A percentile compares a stretch with the other conserved stretches of the same genome.
phyloP scores from a whole-genome alignment of 768 basidiomycete species.

The Zangia roseola region DNA sequence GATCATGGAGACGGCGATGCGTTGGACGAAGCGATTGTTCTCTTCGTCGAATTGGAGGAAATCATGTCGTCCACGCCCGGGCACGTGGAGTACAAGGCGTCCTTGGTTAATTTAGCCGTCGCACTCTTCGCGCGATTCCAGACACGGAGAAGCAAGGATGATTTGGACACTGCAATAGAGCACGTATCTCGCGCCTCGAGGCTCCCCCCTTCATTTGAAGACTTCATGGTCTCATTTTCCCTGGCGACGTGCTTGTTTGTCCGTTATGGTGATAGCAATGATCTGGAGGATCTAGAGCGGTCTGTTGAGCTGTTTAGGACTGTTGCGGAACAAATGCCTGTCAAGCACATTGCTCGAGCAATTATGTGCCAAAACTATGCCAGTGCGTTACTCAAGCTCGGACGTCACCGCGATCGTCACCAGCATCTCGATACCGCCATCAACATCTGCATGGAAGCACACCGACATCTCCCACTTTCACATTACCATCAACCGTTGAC shows the following conservation, averaged over 20 bases:
- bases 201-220: constrained; percentile 7
- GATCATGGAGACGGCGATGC: constrained; percentile 2
- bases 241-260: constrained; percentile 14
- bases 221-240: background rate
- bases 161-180: constrained; percentile 20
- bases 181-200: constrained; percentile 5
- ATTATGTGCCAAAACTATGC: constrained; percentile 13
- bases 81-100: constrained; percentile 1
- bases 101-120: constrained; percentile 7
- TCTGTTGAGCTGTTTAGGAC: constrained; percentile 13
- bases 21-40: constrained; percentile 26
- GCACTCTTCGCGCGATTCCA: constrained; percentile 20
- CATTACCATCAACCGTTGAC: constrained; percentile 11
- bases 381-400: constrained; percentile 6
- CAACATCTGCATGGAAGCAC: constrained; percentile 2
- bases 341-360: constrained; percentile 7
- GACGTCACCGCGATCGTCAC: background rate
- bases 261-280: constrained; percentile 2
- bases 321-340: constrained; percentile 10
- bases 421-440: constrained; percentile 12
- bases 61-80: constrained; percentile 2
- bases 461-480: constrained; percentile 4
- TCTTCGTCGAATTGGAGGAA: constrained; percentile 19
- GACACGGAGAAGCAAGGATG: background rate
- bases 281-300: constrained; percentile 14